A percentile compares a stretch with the other conserved stretches of the same genome.
Conservation (phyloP, 805 yeast genomes). For the Candida railenensis region DNA sequence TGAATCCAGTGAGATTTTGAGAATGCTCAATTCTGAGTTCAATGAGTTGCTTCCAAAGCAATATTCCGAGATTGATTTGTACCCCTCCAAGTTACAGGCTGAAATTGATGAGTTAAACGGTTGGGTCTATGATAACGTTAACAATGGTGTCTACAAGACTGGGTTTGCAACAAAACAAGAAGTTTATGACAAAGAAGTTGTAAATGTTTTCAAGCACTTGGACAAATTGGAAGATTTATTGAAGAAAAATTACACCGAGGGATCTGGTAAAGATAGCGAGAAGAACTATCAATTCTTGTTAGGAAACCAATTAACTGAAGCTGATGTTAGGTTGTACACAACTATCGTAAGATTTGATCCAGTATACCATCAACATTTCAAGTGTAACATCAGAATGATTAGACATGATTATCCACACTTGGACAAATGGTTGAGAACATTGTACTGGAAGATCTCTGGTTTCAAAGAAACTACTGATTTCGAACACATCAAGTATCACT, state of each 20-base stretch:
- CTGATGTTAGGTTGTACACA: slow-evolving; percentile 83
- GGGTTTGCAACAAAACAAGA: slow-evolving; percentile 88
- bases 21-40: slow-evolving; percentile 79
- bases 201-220: slow-evolving; percentile 59
- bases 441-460: slow-evolving; percentile 77
- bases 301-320: slow-evolving; percentile 77
- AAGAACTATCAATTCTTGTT: slow-evolving; percentile 40
- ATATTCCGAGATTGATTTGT: slow-evolving; percentile 53
- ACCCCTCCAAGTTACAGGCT: slow-evolving; percentile 53
- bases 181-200: slow-evolving; percentile 70
- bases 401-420: slow-evolving; percentile 76
- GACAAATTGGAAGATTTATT: slow-evolving; percentile 69
- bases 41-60: slow-evolving; percentile 52
- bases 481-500: slow-evolving; percentile 88
- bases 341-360: slow-evolving; percentile 91
- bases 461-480: slow-evolving; percentile 80
- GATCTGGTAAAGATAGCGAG: too few relatives aligned
- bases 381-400: slow-evolving; percentile 82
- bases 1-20: slow-evolving; percentile 85
- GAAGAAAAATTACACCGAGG: slow-evolving; percentile 36
- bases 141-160: slow-evolving; percentile 90
- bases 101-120: slow-evolving; percentile 75
- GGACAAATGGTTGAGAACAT: slow-evolving; percentile 75
- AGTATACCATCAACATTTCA: slow-evolving; percentile 93
- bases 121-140: slow-evolving; percentile 82